Evolutionary conservation across 257 asterid species (phyloP), one percentile per base, ranked within the genome.

Genomic region (Solanum chaucha): DNA sequence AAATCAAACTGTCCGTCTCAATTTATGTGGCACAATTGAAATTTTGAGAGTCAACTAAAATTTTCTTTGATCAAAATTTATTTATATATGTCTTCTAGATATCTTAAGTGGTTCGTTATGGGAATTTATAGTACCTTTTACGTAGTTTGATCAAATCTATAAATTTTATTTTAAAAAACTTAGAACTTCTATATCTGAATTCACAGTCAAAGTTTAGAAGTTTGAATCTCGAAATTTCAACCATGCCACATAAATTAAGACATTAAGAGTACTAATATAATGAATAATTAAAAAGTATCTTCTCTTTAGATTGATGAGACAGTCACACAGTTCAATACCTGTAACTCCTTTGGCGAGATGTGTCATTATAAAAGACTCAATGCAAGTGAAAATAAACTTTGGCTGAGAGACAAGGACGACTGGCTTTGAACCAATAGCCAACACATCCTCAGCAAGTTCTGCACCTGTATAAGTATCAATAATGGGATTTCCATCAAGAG

Each of bases 391-490:
- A 1, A 90, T 28, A 88, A 93, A 93, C 92, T 0, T 92, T 48
- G 20, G 78, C 94, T 2, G 6, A 3, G 6, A 6, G 91, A 10
- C 94, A 94, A 0, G 94, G 96, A 32, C 87, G 9, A 95, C 95
- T 58, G 93, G 91, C 59, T 94, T 93, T 24, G 94, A 91, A 22
- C 19, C 87, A 17, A 90, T 58, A 14, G 98, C 89, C 8, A 94
- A 91, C 19, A 88, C 92, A 20, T 95, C 98, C 87, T 93, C 90
- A 1, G 97, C 95, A 1, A 93, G 90, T 90, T 93, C 98, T 4
- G 2, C 82, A 24, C 96, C 96, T 0, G 93, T 91, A 64, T 92
- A 88, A 0, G 91, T 85, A 2, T 70, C 84, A 15, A 59, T 92
- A 86, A 94, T 83, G 3, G 96, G 91, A 89, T 93, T 94, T 86